Evolutionary conservation across 106 monocot species (phyloP), one percentile per base, ranked within the genome.

Genomic region (Ottelia alismoides): DNA sequence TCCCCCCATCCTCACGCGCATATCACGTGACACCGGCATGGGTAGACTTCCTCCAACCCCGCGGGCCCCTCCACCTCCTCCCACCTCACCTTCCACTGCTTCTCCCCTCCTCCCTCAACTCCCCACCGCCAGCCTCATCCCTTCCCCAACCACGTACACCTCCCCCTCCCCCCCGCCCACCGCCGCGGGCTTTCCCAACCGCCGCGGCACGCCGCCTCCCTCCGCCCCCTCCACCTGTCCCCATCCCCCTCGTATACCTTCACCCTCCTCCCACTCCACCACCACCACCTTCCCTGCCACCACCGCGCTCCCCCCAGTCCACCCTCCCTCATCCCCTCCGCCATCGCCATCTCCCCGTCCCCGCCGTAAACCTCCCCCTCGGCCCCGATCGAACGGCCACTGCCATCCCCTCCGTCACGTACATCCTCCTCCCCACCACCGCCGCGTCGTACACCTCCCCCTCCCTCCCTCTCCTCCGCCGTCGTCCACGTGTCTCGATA

Each of bases 391-490:
- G 56, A 79, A 79, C 45, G 74, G 74, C 79, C 79, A 79, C 16
- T 60, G 49, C 79, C 79, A 79, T 10, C 79, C 79, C n/a, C 49
- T 74, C 79, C 31, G 79, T 79, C 20, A 74, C 60, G 70, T 74
- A 74, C 31, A 79, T 45, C 24, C 65, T 54, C 25, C 61, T 30
- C 24, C 66, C 62, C 27, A 74, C 60, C 50, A 67, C 74, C 14
- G 74, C 74, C 19, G 74, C 74, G 58, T 79, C 79, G 58, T 79
- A 79, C 25, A 61, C 60, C 61, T 61, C 29, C 35, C 66, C 56
- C 30, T 31, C 40, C 58, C 57, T n/a, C 61, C 65, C 28, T 50
- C 47, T 25, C 25, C 10, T 56, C 31, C 44, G 60, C 50, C 17
- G 54, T n/a, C 20, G 27, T 20, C 79, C 74, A 74, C 35, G 53